Conservation (phyloP, 2,329 filamentous ascomycete species). For the Trichoderma brevicompactum region DNA sequence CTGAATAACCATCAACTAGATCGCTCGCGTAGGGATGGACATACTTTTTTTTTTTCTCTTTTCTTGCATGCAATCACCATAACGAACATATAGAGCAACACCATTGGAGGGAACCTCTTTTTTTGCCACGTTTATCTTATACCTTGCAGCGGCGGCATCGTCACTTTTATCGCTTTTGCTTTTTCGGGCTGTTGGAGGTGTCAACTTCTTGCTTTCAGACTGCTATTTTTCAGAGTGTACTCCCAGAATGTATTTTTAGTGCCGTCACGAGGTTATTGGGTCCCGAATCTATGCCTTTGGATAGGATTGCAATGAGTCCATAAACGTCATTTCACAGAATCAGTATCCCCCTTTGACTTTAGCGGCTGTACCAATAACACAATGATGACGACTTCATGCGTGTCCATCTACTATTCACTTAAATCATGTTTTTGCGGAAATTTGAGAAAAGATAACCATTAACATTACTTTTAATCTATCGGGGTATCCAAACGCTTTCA, state of each 20-base stretch:
- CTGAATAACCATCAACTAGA: neutral
- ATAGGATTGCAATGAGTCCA: neutral
- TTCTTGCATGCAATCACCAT: no score
- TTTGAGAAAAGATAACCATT: neutral
- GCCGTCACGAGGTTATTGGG: neutral
- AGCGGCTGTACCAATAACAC: neutral
- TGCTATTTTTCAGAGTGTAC: neutral
- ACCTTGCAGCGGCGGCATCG: neutral
- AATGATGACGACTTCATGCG: no score
- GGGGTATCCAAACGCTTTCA: constrained; percentile 25
- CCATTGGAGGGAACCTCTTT: neutral
- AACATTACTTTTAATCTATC: constrained; percentile 24
- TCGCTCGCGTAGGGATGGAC: no score
- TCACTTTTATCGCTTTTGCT: neutral
- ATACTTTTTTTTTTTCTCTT: no score
- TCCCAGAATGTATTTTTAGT: neutral
- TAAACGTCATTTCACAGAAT: no score
- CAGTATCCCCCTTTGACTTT: neutral
- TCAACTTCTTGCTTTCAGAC: neutral
- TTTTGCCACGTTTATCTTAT: neutral
- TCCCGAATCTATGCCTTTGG: neutral
- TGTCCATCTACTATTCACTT: neutral
- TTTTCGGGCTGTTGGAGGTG: neutral
- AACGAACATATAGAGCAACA: constrained; percentile 3
- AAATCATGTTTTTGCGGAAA: neutral